Conservation (phyloP, 2,329 filamentous ascomycete genomes). For the Sporothrix mexicana region DNA sequence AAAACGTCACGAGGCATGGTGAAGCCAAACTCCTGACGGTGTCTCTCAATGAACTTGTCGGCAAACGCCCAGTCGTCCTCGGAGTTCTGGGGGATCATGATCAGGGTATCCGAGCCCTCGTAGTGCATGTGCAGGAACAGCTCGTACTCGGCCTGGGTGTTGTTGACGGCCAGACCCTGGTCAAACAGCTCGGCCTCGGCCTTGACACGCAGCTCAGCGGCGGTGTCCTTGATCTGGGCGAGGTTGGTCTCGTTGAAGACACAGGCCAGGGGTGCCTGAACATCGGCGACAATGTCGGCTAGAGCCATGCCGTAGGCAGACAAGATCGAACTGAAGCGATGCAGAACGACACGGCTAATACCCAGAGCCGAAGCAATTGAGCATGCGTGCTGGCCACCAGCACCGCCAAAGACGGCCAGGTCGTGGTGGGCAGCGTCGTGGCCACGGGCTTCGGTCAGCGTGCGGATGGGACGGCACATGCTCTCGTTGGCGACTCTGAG, state of each 20-base stretch:
- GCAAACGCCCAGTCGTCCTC: conserved; percentile 81
- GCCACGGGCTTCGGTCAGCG: conserved; percentile 89
- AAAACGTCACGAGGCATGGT: conserved; percentile 86
- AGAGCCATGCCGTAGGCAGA: conserved; percentile 92
- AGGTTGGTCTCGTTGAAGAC: conserved; percentile 60
- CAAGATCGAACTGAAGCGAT: conserved; percentile 84
- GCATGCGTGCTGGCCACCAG: conserved; percentile 87
- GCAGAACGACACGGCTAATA: conserved; percentile 82
- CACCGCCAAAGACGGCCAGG: conserved; percentile 90
- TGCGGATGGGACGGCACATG: conserved; percentile 81
- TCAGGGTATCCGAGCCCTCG: conserved; percentile 83
- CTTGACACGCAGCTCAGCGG: conserved; percentile 73
- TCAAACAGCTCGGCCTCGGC: conserved; percentile 69
- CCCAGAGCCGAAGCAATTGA: conserved; percentile 84
- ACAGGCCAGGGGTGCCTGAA: conserved; percentile 74
- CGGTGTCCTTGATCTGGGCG: neutral
- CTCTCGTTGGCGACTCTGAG: conserved; percentile 73
- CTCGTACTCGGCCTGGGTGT: conserved; percentile 79
- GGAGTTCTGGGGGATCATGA: conserved; percentile 72
- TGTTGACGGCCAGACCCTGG: conserved; percentile 74
- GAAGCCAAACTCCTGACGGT: conserved; percentile 92
- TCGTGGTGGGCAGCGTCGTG: conserved; percentile 88
- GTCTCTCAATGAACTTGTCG: conserved; percentile 81
- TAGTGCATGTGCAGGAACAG: conserved; percentile 95
- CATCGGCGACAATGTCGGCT: conserved; percentile 89